These are phyloP conservation scores for Yamadazyma nakazawae DNA, from an alignment of 805 yeast genomes.

Conservation along the genomic window DNA sequence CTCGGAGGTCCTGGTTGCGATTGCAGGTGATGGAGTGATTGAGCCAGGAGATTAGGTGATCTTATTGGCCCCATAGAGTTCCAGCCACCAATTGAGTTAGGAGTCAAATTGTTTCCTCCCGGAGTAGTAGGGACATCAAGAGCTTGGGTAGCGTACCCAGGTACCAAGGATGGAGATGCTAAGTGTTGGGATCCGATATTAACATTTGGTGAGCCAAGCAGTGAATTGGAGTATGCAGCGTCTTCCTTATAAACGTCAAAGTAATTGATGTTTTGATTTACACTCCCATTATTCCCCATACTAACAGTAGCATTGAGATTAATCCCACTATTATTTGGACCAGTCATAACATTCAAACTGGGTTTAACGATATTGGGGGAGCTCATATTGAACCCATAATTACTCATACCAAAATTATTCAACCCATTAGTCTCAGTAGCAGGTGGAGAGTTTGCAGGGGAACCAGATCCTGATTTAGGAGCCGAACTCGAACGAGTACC, in stretches of 20 bases:
- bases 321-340: background rate
- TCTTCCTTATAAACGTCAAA: background rate
- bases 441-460: background rate
- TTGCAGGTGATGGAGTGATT: slow-evolving; percentile 6
- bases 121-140: background rate
- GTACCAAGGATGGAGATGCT: background rate
- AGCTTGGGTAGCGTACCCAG: background rate
- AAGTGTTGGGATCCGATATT: background rate
- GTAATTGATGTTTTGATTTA: background rate
- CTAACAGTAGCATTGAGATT: background rate
- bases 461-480: background rate
- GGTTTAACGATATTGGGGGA: background rate
- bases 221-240: background rate
- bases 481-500: background rate
- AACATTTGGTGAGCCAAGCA: background rate
- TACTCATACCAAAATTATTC: background rate
- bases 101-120: background rate
- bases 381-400: background rate
- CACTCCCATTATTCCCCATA: background rate
- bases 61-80: background rate
- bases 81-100: background rate
- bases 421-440: background rate
- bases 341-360: background rate
- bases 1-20: background rate
- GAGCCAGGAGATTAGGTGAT: slow-evolving; percentile 3